phyloP scores from a whole-genome alignment of 768 basidiomycete genomes.

The Paxillus involutus region DNA sequence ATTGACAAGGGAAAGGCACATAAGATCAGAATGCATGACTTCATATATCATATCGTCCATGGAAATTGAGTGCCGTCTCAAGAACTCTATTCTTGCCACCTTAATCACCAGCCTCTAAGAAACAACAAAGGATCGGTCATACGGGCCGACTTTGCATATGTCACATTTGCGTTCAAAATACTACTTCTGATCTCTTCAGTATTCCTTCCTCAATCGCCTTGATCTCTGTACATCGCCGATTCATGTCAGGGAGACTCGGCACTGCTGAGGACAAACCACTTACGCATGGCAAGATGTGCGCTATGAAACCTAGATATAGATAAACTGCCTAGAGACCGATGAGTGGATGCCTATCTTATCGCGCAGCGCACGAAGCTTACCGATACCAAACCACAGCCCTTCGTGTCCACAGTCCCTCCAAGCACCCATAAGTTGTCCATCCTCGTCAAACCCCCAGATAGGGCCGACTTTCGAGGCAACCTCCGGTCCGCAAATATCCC shows the following conservation, averaged over 20 bases:
- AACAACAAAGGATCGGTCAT: no score
- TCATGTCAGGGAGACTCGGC: neutral
- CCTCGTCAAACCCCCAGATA: slow-evolving; percentile 58
- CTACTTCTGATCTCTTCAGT: neutral
- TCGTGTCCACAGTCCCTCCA: slow-evolving; percentile 21
- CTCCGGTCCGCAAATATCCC: slow-evolving; percentile 44
- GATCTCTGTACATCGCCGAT: neutral
- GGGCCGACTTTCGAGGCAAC: slow-evolving; percentile 41
- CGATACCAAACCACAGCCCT: slow-evolving; percentile 25
- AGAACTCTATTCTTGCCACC: no score
- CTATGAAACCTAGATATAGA: slow-evolving; percentile 10
- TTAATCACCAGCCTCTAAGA: neutral
- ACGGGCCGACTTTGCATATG: no score
- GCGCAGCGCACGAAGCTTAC: neutral
- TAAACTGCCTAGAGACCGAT: neutral
- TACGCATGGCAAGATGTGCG: slow-evolving; percentile 4
- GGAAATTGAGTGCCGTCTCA: neutral
- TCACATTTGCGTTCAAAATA: neutral
- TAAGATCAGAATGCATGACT: neutral
- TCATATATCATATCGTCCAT: neutral
- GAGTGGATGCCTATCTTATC: neutral
- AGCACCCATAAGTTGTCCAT: slow-evolving; percentile 52
- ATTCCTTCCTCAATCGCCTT: slow-evolving; percentile 5
- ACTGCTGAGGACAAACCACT: neutral
- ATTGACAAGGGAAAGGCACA: neutral